Percentiles rank a stretch among this genome's conserved stretches.
phyloP scores from a whole-genome alignment of 768 basidiomycete species.

The Scleroderma citrinum region DNA sequence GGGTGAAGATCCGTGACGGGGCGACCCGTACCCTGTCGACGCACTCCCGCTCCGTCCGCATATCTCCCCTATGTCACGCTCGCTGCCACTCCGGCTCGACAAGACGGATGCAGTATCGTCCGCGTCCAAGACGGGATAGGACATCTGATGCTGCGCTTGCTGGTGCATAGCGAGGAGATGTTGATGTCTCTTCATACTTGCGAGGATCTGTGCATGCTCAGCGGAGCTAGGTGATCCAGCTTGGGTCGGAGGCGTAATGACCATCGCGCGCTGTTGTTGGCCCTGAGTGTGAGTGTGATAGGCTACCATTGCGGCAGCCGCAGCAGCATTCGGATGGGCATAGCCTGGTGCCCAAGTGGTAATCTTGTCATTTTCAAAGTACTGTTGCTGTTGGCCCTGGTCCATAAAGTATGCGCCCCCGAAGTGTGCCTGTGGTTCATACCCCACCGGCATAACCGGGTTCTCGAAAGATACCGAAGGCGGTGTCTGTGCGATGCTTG shows the following conservation, averaged over 20 bases:
- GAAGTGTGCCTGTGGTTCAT: slow-evolving; percentile 37
- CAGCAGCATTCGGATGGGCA: slow-evolving; percentile 18
- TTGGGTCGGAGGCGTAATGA: slow-evolving; percentile 12
- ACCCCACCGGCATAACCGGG: slow-evolving; percentile 42
- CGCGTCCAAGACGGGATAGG: slow-evolving; percentile 26
- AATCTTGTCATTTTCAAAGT: slow-evolving; percentile 22
- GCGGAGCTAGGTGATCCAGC: slow-evolving; percentile 7
- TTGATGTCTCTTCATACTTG: slow-evolving; percentile 24
- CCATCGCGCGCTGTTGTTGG: slow-evolving; percentile 32
- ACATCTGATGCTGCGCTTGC: slow-evolving; percentile 9
- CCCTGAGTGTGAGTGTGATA: too few relatives aligned
- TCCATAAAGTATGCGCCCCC: slow-evolving; percentile 12
- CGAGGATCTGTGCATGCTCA: slow-evolving; percentile 19
- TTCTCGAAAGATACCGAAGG: slow-evolving; percentile 45
- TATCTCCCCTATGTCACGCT: slow-evolving; percentile 5
- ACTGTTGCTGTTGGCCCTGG: slow-evolving; percentile 14
- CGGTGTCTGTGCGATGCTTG: slow-evolving; percentile 42
- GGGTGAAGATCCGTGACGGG: slow-evolving; percentile 22
- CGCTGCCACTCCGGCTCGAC: slow-evolving; percentile 28
- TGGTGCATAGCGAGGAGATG: slow-evolving; percentile 29
- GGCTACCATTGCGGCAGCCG: slow-evolving; percentile 31
- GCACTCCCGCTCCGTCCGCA: slow-evolving; percentile 30
- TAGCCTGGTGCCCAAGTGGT: slow-evolving; percentile 27
- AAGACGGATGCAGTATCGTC: slow-evolving; percentile 36
- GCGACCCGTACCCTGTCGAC: slow-evolving; percentile 29